phyloP scores from a whole-genome alignment of 1,139 yeast species.

The Blastobotrys arbuscula region DNA sequence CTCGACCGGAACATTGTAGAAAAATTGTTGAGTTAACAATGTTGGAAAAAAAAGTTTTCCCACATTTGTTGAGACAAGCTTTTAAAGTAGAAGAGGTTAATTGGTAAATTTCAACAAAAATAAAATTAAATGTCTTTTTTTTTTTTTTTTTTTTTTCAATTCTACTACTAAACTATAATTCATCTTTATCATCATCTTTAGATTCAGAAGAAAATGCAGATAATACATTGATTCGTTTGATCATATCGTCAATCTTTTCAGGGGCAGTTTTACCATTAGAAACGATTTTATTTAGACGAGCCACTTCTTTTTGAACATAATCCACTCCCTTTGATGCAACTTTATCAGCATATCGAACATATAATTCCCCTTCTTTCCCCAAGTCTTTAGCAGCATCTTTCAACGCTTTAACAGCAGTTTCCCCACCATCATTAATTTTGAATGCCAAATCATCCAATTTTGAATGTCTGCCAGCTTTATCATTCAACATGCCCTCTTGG shows the following conservation, averaged over 20 bases:
- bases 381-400: constrained; percentile 21
- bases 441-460: constrained; percentile 37
- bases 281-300: constrained; percentile 47
- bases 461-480: constrained; percentile 51
- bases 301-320: constrained; percentile 47
- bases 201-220: constrained; percentile 18
- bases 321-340: constrained; percentile 43
- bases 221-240: constrained; percentile 32
- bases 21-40: constrained; percentile 73
- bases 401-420: constrained; percentile 18
- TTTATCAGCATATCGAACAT: constrained; percentile 48
- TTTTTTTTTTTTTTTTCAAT: background rate
- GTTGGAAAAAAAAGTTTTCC: constrained; percentile 63
- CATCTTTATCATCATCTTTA: constrained; percentile 6
- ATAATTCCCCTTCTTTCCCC: constrained; percentile 38
- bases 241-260: constrained; percentile 32
- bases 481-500: constrained; percentile 46
- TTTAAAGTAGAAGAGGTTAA: constrained; percentile 15
- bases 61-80: constrained; percentile 61
- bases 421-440: constrained; percentile 13
- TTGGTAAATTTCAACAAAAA: too few species aligned
- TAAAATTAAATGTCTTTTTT: background rate
- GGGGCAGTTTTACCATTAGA: constrained; percentile 32
- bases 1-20: constrained; percentile 68
- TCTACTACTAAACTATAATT: background rate